A percentile compares a stretch with the other conserved stretches of the same genome.
These are phyloP conservation scores for Ophioceras dolichostomum DNA, from an alignment of 2,329 filamentous ascomycete genomes.

Conservation along the genomic window DNA sequence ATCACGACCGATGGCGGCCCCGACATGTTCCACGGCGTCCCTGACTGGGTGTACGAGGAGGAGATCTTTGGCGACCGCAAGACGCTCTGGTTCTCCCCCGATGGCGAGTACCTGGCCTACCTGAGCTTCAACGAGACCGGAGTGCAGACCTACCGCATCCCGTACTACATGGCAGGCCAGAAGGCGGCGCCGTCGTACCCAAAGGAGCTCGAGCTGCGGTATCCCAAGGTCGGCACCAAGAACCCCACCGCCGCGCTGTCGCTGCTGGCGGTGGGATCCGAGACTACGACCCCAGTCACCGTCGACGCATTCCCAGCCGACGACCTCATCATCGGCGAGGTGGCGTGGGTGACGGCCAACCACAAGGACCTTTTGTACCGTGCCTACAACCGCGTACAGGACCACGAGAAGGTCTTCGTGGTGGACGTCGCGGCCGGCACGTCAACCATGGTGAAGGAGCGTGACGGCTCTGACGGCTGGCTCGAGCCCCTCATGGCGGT, in stretches of 20 bases:
- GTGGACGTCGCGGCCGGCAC: constrained; percentile 65
- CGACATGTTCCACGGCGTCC: constrained; percentile 88
- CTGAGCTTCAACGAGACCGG: constrained; percentile 85
- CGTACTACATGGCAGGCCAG: constrained; percentile 79
- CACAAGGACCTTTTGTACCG: constrained; percentile 52
- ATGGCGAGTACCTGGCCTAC: constrained; percentile 83
- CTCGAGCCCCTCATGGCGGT: constrained; percentile 87
- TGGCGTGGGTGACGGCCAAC: constrained; percentile 52
- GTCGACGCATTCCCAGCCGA: constrained; percentile 84
- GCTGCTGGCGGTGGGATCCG: constrained; percentile 63
- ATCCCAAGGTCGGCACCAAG: constrained; percentile 87
- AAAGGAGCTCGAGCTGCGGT: constrained; percentile 85
- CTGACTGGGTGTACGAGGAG: constrained; percentile 91
- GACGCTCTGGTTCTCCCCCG: constrained; percentile 91
- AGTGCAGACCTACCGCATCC: constrained; percentile 82
- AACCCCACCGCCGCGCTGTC: constrained; percentile 81
- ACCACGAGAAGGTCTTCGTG: constrained; percentile 72
- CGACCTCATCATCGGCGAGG: constrained; percentile 79
- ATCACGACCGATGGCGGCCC: constrained; percentile 80
- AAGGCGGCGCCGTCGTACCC: constrained; percentile 78
- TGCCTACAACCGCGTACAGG: constrained; percentile 75
- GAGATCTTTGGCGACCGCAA: constrained; percentile 71
- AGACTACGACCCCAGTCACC: constrained; percentile 80
- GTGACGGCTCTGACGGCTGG: constrained; percentile 79
- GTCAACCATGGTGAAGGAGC: constrained; percentile 66